These are phyloP conservation scores for Eutrema salsugineum DNA, from an alignment of 441 rosid species.

Conservation along the genomic window DNA sequence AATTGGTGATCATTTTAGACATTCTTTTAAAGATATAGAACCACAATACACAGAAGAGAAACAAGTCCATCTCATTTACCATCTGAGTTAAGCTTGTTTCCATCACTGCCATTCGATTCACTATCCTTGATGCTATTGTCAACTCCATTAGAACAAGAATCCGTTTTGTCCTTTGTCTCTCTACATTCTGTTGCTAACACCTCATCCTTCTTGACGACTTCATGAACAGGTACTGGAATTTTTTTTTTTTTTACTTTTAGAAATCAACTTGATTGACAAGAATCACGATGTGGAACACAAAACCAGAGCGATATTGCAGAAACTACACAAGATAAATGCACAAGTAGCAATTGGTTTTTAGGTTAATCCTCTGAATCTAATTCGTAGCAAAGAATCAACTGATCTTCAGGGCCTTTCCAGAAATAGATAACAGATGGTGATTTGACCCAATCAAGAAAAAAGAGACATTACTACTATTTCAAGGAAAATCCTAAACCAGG, in stretches of 20 bases:
- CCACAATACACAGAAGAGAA: not conserved
- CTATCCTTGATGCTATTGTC: no score
- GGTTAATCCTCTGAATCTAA: not conserved
- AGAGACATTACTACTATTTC: no score
- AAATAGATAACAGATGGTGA: no score
- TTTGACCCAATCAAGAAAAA: no score
- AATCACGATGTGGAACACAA: not conserved
- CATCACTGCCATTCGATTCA: no score
- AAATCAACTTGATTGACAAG: not conserved
- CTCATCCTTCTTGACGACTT: no score
- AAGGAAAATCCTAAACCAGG: no score
- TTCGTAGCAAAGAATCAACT: not conserved
- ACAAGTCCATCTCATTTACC: constrained; percentile 37
- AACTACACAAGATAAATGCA: not conserved
- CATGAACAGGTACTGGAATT: no score
- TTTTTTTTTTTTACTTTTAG: no score
- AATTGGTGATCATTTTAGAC: not conserved
- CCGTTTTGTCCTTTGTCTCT: no score
- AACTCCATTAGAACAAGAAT: no score
- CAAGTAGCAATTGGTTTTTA: not conserved
- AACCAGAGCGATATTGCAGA: not conserved
- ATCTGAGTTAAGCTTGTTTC: constrained; percentile 29
- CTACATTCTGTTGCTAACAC: no score
- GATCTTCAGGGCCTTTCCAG: not conserved
- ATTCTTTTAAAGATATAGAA: not conserved